Conservation (phyloP, 1,139 yeast genomes). For the Zygosaccharomyces pseudobailii region DNA sequence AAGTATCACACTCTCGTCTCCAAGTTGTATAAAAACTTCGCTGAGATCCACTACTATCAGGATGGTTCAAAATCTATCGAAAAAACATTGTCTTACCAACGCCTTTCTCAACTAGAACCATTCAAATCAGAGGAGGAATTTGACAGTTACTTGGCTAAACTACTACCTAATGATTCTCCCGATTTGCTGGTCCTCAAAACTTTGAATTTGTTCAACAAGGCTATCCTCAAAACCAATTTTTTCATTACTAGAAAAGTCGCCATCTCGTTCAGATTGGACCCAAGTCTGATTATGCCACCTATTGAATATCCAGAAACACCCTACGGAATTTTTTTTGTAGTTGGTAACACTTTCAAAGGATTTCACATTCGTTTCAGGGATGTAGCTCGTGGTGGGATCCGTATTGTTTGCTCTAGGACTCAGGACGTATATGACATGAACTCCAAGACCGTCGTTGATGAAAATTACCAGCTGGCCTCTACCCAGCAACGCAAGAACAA, state of each 20-base stretch:
- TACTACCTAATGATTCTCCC: conserved; percentile 70
- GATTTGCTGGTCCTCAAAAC: conserved; percentile 80
- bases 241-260: conserved; percentile 95
- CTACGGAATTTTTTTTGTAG: conserved; percentile 91
- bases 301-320: conserved; percentile 90
- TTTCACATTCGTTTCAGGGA: conserved; percentile 97
- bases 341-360: conserved; percentile 95
- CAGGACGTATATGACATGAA: conserved; percentile 82
- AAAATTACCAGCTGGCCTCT: conserved; percentile 90
- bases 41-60: conserved; percentile 82
- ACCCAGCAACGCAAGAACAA: conserved; percentile 97
- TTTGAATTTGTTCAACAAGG: conserved; percentile 75
- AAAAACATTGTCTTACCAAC: conserved; percentile 84
- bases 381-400: conserved; percentile 96
- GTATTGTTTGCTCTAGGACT: conserved; percentile 87
- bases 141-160: conserved; percentile 58
- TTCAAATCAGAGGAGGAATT: conserved; percentile 75
- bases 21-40: conserved; percentile 86
- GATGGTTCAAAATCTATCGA: conserved; percentile 46
- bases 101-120: conserved; percentile 71
- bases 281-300: conserved; percentile 69
- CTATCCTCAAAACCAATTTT: conserved; percentile 88
- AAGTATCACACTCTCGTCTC: conserved; percentile 68
- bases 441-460: conserved; percentile 87
- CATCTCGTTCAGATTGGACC: conserved; percentile 83